phyloP scores from a whole-genome alignment of 2,329 filamentous ascomycete genomes.

The Leptographium procerum region DNA sequence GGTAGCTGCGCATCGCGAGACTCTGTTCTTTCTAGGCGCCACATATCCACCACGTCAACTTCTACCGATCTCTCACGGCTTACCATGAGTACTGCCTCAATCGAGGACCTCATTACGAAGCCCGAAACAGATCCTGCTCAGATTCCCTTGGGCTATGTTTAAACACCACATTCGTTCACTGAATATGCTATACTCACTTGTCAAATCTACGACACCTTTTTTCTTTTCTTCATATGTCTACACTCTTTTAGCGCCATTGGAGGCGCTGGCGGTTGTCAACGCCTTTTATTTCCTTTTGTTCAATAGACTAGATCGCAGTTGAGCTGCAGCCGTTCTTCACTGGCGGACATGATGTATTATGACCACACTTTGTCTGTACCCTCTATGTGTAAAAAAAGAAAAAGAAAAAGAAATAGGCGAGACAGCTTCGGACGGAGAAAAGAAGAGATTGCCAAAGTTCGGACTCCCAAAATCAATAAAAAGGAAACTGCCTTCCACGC shows the following conservation, averaged over 20 bases:
- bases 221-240: not conserved
- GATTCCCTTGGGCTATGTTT: not conserved
- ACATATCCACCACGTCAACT: conserved; percentile 41
- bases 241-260: not conserved
- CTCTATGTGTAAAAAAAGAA: not conserved
- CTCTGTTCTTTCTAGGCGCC: conserved; percentile 37
- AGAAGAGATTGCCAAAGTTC: not conserved
- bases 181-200: not conserved
- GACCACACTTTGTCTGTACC: conserved; percentile 5
- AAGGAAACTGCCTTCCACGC: not conserved
- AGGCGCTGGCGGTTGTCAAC: not conserved
- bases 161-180: not conserved
- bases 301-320: conserved; percentile 4
- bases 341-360: conserved; percentile 7
- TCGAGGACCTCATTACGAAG: conserved; percentile 18
- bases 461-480: not conserved
- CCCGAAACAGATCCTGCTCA: conserved; percentile 1
- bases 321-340: not conserved
- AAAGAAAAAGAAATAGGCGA: not conserved
- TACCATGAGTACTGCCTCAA: conserved; percentile 39
- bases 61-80: conserved; percentile 42
- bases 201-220: not conserved
- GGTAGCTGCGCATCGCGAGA: conserved; percentile 35
- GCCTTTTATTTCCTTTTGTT: not conserved
- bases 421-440: not conserved